Percentiles rank a stretch among this genome's conserved stretches.
These are phyloP conservation scores for Trametes pubescens DNA, from an alignment of 1,284 basidiomycete species.

Conservation along the genomic window DNA sequence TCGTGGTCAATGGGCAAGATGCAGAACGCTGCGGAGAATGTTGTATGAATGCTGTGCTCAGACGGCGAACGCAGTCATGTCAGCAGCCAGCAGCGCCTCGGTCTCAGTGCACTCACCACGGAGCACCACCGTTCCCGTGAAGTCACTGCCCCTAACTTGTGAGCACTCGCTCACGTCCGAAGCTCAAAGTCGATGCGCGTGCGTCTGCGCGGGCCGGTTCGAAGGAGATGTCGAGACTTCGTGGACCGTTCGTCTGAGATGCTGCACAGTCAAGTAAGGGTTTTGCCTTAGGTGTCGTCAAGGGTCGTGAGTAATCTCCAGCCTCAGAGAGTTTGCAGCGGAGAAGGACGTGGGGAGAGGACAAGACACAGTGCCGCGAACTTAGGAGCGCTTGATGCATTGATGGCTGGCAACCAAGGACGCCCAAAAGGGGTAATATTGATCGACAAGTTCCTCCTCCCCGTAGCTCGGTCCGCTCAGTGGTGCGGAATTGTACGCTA, in stretches of 20 bases:
- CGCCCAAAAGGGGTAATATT: not conserved
- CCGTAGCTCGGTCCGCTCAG: too few relatives aligned
- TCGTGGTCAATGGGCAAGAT: slow-evolving; percentile 18
- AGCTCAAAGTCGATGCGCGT: not conserved
- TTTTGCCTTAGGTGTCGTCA: not conserved
- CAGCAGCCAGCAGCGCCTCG: not conserved
- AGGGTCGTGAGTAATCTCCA: too few relatives aligned
- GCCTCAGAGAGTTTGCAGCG: too few relatives aligned
- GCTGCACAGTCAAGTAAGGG: too few relatives aligned
- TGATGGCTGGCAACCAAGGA: slow-evolving; percentile 8
- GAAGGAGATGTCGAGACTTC: too few relatives aligned
- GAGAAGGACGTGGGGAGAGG: not conserved
- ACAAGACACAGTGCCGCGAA: not conserved
- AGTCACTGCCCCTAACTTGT: not conserved
- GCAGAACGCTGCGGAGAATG: slow-evolving; percentile 22
- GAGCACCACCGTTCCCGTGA: too few relatives aligned
- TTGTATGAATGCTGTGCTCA: slow-evolving; percentile 26
- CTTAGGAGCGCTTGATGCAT: not conserved
- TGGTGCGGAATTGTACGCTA: too few relatives aligned
- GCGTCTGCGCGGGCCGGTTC: not conserved
- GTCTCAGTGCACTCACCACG: not conserved
- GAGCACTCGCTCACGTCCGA: too few relatives aligned
- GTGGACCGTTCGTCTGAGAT: not conserved
- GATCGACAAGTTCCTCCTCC: not conserved
- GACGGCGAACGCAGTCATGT: not conserved